Conservation (phyloP, 2,329 filamentous ascomycete genomes). For the Colletotrichum endophyticum region DNA sequence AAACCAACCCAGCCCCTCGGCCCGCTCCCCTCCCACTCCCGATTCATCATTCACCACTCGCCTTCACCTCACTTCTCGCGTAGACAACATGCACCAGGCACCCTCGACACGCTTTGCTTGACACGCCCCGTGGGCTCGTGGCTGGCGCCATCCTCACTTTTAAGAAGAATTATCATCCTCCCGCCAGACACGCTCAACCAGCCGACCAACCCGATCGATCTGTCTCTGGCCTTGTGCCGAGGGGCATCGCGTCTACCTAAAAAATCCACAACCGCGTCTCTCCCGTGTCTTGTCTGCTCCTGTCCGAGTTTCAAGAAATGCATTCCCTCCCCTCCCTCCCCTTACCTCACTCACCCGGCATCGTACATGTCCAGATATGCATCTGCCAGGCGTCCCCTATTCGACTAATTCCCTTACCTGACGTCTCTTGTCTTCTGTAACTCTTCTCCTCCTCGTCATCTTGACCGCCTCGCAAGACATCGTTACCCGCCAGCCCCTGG, state of each 20-base stretch:
- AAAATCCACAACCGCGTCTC: neutral
- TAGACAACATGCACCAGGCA: neutral
- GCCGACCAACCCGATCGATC: neutral
- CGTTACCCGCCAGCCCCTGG: neutral
- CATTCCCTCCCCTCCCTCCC: neutral
- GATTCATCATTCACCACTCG: neutral
- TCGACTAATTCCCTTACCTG: neutral
- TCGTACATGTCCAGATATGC: neutral
- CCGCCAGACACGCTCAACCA: neutral
- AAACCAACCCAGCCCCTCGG: constrained; percentile 13
- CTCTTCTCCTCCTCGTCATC: neutral
- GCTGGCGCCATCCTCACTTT: neutral
- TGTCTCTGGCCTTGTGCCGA: neutral
- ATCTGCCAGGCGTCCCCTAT: neutral
- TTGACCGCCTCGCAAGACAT: neutral
- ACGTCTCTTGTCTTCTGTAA: neutral
- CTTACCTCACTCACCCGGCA: neutral
- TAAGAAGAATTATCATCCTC: neutral
- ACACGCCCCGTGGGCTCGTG: neutral
- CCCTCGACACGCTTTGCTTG: neutral
- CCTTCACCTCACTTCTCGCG: neutral
- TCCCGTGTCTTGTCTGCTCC: neutral
- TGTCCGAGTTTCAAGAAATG: neutral
- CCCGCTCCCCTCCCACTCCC: neutral
- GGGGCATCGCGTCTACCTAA: neutral